Conservation (phyloP, 805 yeast species). For the Debaryomyces tyrocola region DNA sequence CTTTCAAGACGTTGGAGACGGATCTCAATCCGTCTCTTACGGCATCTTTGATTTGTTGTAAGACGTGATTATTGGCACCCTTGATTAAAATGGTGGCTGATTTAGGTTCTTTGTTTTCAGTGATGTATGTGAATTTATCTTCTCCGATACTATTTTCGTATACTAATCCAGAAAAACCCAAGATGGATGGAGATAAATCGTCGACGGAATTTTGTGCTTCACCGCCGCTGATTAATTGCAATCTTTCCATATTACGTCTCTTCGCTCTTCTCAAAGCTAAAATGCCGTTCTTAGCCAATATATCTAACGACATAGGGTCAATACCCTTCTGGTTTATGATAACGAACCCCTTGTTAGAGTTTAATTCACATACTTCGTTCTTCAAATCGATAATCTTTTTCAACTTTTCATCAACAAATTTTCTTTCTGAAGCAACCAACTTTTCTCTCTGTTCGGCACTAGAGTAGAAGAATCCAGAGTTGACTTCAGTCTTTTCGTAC, state of each 20-base stretch:
- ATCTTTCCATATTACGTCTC: conserved; percentile 98
- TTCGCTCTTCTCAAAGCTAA: conserved; percentile 96
- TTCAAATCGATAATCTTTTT: conserved; percentile 89
- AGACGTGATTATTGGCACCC: conserved; percentile 87
- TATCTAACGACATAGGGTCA: conserved; percentile 96
- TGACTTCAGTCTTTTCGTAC: conserved; percentile 96
- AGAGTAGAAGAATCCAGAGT: conserved; percentile 92
- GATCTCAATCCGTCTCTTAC: conserved; percentile 96
- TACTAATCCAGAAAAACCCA: conserved; percentile 89
- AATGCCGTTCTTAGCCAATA: conserved; percentile 88
- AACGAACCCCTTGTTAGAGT: conserved; percentile 76
- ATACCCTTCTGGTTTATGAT: conserved; percentile 97
- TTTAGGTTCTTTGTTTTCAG: conserved; percentile 86
- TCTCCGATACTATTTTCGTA: conserved; percentile 94
- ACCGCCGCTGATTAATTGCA: conserved; percentile 95
- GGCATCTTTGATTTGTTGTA: conserved; percentile 94
- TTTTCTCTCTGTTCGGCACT: conserved; percentile 95
- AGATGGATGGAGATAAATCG: conserved; percentile 72
- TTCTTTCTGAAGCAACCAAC: conserved; percentile 89
- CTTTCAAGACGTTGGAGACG: conserved; percentile 87
- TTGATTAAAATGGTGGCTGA: conserved; percentile 89
- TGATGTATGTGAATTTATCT: conserved; percentile 94
- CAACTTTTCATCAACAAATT: conserved; percentile 91
- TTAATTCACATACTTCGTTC: conserved; percentile 83
- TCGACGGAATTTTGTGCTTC: conserved; percentile 97